Evolutionary conservation across 2,329 filamentous ascomycete species (phyloP).

Genomic region (Trichophyton schoenleinii): DNA sequence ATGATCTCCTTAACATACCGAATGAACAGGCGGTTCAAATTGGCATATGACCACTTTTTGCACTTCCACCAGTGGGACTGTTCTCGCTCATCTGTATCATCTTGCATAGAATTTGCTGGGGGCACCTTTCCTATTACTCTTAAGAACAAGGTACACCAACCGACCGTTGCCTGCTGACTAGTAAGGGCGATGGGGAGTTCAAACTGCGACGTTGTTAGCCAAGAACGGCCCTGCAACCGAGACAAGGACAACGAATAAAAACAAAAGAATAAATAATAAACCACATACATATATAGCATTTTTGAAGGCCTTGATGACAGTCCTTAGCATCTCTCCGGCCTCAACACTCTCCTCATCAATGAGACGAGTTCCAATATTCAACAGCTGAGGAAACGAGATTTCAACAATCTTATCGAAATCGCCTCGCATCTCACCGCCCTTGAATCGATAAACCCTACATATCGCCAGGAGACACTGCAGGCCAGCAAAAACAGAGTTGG

Average conservation of each 20-base stretch:
- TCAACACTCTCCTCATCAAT: slow-evolving; percentile 86
- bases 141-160: slow-evolving; percentile 93
- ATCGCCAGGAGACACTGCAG: slow-evolving; percentile 89
- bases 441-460: slow-evolving; percentile 91
- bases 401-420: slow-evolving; percentile 94
- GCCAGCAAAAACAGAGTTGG: slow-evolving; percentile 77
- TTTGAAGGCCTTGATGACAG: slow-evolving; percentile 93
- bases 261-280: neutral
- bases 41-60: slow-evolving; percentile 99
- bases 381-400: slow-evolving; percentile 73
- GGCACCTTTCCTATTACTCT: slow-evolving; percentile 75
- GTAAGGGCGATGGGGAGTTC: slow-evolving; percentile 70
- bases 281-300: slow-evolving; percentile 86
- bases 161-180: slow-evolving; percentile 71
- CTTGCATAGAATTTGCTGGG: slow-evolving; percentile 64
- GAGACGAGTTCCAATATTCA: slow-evolving; percentile 76
- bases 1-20: slow-evolving; percentile 43
- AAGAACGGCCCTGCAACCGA: neutral
- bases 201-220: slow-evolving; percentile 44
- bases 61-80: slow-evolving; percentile 98
- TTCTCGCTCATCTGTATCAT: slow-evolving; percentile 74
- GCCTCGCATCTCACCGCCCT: slow-evolving; percentile 63
- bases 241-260: neutral
- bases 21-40: slow-evolving; percentile 89
- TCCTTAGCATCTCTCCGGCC: slow-evolving; percentile 90